These are phyloP conservation scores for Tolypocladium album DNA, from an alignment of 2,329 filamentous ascomycete genomes.

Conservation along the genomic window DNA sequence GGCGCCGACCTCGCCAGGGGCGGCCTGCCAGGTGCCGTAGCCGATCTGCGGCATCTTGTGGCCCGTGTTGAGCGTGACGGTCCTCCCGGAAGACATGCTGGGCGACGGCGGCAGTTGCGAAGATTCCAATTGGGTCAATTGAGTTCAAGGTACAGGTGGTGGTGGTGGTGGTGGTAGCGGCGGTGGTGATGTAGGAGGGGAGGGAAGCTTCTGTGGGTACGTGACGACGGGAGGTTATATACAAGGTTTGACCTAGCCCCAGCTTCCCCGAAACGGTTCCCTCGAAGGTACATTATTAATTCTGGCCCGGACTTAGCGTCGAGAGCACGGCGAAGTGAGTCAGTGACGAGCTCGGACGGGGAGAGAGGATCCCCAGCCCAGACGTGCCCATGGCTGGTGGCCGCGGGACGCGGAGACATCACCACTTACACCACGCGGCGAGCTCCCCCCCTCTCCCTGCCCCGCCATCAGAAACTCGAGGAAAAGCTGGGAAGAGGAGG, in stretches of 20 bases:
- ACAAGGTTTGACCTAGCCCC: background rate
- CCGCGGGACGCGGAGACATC: background rate
- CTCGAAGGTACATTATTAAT: background rate
- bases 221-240: background rate
- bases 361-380: background rate
- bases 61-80: conserved; percentile 52
- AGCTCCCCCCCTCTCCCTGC: background rate
- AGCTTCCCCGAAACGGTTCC: background rate
- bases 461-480: background rate
- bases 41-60: conserved; percentile 53
- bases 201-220: background rate
- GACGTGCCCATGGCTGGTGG: background rate
- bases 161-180: background rate
- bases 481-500: background rate
- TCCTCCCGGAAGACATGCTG: conserved; percentile 43
- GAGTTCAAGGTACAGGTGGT: background rate
- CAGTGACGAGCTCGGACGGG: background rate
- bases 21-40: conserved; percentile 57
- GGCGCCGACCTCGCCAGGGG: conserved; percentile 51
- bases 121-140: background rate
- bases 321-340: background rate
- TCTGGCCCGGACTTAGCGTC: background rate
- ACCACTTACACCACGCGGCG: background rate
- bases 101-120: conserved; percentile 1
- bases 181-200: background rate